phyloP scores from a whole-genome alignment of 2,329 filamentous ascomycete genomes.

The Venturia pyrina region DNA sequence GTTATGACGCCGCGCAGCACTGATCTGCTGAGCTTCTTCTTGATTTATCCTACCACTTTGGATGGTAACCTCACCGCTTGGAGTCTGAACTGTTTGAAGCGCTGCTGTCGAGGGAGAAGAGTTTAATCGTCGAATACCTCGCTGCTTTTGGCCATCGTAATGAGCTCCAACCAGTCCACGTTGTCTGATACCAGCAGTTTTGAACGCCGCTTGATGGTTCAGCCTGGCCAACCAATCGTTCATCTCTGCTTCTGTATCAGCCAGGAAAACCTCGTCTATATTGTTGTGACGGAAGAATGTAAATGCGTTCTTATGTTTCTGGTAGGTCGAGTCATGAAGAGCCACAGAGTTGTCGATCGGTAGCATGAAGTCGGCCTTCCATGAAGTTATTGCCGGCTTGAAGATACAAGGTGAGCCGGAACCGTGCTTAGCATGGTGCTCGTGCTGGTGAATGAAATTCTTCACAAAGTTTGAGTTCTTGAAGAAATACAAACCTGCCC shows the following conservation, averaged over 20 bases:
- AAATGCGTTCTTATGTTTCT: conserved; percentile 92
- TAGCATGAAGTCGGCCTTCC: conserved; percentile 89
- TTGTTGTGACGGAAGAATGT: conserved; percentile 79
- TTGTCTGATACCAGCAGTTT: conserved; percentile 83
- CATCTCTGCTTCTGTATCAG: conserved; percentile 82
- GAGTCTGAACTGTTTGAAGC: conserved; percentile 51
- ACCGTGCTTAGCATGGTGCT: conserved; percentile 67
- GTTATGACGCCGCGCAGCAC: conserved; percentile 68
- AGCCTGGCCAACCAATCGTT: conserved; percentile 95
- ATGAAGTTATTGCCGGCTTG: conserved; percentile 78
- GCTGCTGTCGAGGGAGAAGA: conserved; percentile 39
- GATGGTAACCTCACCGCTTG: conserved; percentile 63
- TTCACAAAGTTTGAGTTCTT: conserved; percentile 90
- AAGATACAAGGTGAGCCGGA: conserved; percentile 74
- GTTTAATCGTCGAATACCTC: conserved; percentile 62
- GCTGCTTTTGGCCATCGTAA: conserved; percentile 71
- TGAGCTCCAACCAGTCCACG: conserved; percentile 74
- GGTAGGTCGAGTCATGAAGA: conserved; percentile 75
- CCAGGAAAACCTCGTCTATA: conserved; percentile 80
- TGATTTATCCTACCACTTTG: conserved; percentile 65
- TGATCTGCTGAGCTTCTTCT: conserved; percentile 78
- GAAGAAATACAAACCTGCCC: conserved; percentile 96
- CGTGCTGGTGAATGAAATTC: conserved; percentile 78
- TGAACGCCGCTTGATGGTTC: conserved; percentile 92
- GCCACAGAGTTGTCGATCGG: conserved; percentile 90